Evolutionary conservation across 129 eudicot genomes (phyloP).

Genomic region (Arctium lappa): DNA sequence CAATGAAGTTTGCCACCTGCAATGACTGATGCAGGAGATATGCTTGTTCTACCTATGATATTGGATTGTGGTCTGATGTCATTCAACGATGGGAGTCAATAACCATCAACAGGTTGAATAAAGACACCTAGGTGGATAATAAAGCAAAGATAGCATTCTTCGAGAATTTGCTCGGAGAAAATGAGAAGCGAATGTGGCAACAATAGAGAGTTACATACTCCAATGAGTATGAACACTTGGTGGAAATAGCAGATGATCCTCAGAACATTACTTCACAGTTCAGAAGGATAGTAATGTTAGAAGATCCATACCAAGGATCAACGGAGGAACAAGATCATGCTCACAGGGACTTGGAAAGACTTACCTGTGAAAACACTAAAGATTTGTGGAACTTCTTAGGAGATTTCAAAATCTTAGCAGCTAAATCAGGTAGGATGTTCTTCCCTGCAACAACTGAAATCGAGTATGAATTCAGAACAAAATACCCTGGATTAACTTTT

Average conservation of each 20-base stretch:
- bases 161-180: too few species aligned
- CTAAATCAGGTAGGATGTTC: background rate
- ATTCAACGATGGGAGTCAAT: too few species aligned
- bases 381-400: background rate
- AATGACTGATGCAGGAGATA: too few species aligned
- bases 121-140: too few species aligned
- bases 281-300: background rate
- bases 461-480: background rate
- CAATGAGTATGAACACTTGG: too few species aligned
- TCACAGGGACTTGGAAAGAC: background rate
- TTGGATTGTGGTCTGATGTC: too few species aligned
- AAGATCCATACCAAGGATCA: background rate
- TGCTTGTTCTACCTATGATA: too few species aligned
- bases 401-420: background rate
- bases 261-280: background rate
- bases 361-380: background rate
- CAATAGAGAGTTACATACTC: too few species aligned
- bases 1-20: too few species aligned
- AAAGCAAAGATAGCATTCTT: too few species aligned
- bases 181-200: background rate
- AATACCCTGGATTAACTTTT: background rate
- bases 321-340: background rate
- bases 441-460: background rate
- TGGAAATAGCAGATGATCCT: background rate
- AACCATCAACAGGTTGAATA: too few species aligned